Evolutionary conservation across 1,284 basidiomycete species (phyloP), one percentile per base, ranked within the genome.

Genomic region (Ceraceosorus guamensis): DNA sequence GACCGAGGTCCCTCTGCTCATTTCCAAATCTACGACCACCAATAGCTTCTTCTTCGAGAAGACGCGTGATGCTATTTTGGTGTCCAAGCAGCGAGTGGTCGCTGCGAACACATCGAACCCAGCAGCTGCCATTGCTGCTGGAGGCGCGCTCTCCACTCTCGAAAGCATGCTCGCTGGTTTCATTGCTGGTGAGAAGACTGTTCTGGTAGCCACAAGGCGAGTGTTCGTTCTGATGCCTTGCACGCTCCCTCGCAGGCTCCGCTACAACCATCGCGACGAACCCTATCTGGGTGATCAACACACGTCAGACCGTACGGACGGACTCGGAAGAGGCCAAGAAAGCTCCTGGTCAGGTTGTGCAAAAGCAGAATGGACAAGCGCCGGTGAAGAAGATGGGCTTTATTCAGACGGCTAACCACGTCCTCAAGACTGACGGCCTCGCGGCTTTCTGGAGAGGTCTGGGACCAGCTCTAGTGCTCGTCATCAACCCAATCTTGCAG

Each of bases 401-500:
- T 64, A 41, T 75, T n/a, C 82, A 88, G 70, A 89, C 88, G 2
- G 79, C 89, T 37, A 77, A 81, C 54, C 82, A 82, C 61, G 89
- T 98, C 60, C 68, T 91, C 45, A 81, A 83, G 52, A 85, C 86
- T 63, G 88, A 87, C 71, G 93, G 93, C 10, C 67, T 84, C 18
- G 76, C 81, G 18, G 92, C 87, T 0, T 87, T 99, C 72, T 97
- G 89, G 87, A 83, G 91, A 53, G 95, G 95, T n/a, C 83, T 99
- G 44, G 91, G 91, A 0, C 92, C 95, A 2, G 92, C 93, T 14
- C 80, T 98, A 52, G 83, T 92, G 37, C 82, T 98, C 46, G 92
- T 97, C 67, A 84, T 91, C 70, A 99, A 99, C 77, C 95, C 95
- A 6, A 88, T 99, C 37, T 81, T 98, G 45, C 83, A 83, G 74